phyloP scores from a whole-genome alignment of 345 rosid species.

The Trapa incisa region DNA sequence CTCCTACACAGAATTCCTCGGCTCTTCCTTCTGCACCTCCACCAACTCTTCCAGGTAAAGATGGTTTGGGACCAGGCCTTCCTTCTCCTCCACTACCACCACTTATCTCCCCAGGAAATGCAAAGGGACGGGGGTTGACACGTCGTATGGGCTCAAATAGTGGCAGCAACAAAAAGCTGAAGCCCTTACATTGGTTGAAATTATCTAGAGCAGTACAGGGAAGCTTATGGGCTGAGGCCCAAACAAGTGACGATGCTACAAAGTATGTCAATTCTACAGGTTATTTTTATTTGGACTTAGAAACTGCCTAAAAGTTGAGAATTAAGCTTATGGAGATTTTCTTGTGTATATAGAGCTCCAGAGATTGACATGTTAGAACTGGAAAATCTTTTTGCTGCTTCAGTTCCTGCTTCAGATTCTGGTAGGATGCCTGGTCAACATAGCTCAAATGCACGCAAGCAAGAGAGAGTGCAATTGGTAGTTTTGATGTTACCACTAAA shows the following conservation, averaged over 20 bases:
- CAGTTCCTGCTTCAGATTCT: conserved; percentile 41
- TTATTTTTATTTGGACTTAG: conserved; percentile 7
- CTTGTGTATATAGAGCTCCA: conserved; percentile 53
- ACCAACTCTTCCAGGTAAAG: conserved; percentile 29
- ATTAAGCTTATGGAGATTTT: conserved; percentile 1
- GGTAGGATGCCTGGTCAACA: conserved; percentile 28
- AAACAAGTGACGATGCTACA: conserved; percentile 68
- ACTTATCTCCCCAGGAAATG: conserved; percentile 14
- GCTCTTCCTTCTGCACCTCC: conserved; percentile 31
- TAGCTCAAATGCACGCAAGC: conserved; percentile 45
- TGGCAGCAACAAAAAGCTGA: conserved; percentile 59
- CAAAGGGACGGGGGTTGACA: conserved; percentile 49
- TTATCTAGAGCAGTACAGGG: conserved; percentile 83
- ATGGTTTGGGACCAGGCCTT: conserved; percentile 13
- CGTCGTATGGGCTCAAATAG: conserved; percentile 41
- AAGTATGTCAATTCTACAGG: conserved; percentile 29
- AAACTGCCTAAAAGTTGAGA: conserved; percentile 2
- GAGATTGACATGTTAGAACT: conserved; percentile 94
- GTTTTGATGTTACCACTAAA: background rate
- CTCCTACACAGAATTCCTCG: conserved; percentile 15
- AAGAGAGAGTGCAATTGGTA: conserved; percentile 93
- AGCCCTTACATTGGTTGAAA: conserved; percentile 97
- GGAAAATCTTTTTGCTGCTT: conserved; percentile 76
- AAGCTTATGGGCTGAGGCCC: conserved; percentile 97
- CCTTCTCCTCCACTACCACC: conserved; percentile 45